Base-by-base conservation (phyloP, 495 filamentous ascomycete genomes). In the Talaromyces proteolyticus region DNA sequence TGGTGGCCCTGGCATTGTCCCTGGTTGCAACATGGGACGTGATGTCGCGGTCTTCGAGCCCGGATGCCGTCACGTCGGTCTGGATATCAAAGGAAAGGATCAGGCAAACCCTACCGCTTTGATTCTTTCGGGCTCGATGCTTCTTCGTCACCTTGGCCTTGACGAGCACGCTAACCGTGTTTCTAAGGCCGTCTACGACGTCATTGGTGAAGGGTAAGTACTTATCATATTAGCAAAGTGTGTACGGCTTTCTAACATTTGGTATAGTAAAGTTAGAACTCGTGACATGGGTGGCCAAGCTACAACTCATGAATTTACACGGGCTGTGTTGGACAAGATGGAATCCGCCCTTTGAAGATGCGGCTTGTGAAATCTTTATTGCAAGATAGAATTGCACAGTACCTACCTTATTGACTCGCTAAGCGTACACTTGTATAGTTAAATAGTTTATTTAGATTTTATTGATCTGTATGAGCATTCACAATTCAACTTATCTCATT, bases 31-130 rank as follows among this genome's bases (percentile, higher is more conserved):
- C 77, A 98, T 98, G 90, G 93, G 93, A 60, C 88, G 93, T 53
- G 90, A 97, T 52, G 87, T 96, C 53, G 94, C 94, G 58, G 92
- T 98, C 48, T 98, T 98, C 71, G 93, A 98, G 78, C 93, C 93
- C 55, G 93, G 93, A 47, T 98, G 93, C 81, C 81, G 93, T 66
- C 93, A 98, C 77, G 93, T 98, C 55, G 93, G 93, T 69, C 85
- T 98, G 16, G 93, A 98, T 64, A 98, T 98, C 73, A 92, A 97
- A 78, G 93, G 94, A 69, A 95, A 95, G 75, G 91, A 96, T 69
- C 90, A 98, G 74, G 93, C 93, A 44, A 98, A 98, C 80, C 93
- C 93, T 22, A 96, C 90, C 42, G 93, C 93, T 52, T 82, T 98
- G 71, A 79, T 98, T 43, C 84, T 98, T 44, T 95, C 89, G 54